These are phyloP conservation scores for Acorus gramineus DNA, from an alignment of 106 monocot genomes.

Conservation along the genomic window DNA sequence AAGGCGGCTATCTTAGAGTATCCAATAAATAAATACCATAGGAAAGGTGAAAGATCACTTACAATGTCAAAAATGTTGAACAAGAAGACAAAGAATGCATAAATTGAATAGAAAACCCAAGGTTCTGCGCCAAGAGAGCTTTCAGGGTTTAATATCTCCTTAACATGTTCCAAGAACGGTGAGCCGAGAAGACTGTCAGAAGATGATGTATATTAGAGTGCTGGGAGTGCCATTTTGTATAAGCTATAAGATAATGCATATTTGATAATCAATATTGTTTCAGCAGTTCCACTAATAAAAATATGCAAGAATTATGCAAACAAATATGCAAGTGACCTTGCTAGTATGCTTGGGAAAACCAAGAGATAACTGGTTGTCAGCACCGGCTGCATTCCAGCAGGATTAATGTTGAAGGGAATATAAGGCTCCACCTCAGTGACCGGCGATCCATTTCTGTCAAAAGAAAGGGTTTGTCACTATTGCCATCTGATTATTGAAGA, in stretches of 20 bases:
- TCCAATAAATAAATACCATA: background rate
- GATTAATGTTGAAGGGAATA: slow-evolving; percentile 97
- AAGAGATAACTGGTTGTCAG: slow-evolving; percentile 82
- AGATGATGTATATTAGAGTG: slow-evolving; percentile 6
- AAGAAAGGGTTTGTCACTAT: background rate
- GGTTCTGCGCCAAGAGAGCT: slow-evolving; percentile 75
- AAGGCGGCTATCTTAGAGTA: background rate
- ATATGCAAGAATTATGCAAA: background rate
- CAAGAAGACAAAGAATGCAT: slow-evolving; percentile 78
- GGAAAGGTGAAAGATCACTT: slow-evolving; percentile 25
- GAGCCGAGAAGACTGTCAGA: slow-evolving; percentile 68
- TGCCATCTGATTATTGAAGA: too few species aligned
- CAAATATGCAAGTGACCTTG: slow-evolving; percentile 37
- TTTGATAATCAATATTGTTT: background rate
- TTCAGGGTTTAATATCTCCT: slow-evolving; percentile 77
- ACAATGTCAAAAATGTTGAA: slow-evolving; percentile 99
- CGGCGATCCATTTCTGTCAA: slow-evolving; percentile 43
- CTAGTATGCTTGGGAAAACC: slow-evolving; percentile 94
- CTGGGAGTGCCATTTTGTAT: background rate
- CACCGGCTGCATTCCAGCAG: slow-evolving; percentile 98
- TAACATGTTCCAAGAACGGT: slow-evolving; percentile 82
- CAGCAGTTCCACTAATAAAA: background rate
- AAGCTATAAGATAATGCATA: background rate
- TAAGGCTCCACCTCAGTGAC: slow-evolving; percentile 95
- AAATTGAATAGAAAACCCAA: slow-evolving; percentile 85